phyloP scores from a whole-genome alignment of 2,329 filamentous ascomycete genomes.

The Diaporthe sp. region DNA sequence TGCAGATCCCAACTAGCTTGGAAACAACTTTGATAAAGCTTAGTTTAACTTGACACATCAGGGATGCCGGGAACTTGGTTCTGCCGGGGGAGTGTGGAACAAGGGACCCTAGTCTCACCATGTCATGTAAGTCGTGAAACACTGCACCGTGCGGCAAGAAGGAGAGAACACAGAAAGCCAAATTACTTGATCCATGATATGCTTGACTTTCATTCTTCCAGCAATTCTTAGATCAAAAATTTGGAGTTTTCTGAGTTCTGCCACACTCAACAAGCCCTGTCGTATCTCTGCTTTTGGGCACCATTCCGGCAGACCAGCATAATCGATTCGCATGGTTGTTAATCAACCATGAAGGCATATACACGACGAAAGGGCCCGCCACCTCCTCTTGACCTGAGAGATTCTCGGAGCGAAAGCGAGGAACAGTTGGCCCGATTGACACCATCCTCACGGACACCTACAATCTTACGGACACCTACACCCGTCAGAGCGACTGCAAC shows the following conservation, averaged over 20 bases:
- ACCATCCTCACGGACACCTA: not conserved
- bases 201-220: not conserved
- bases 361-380: not conserved
- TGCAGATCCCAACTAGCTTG: slow-evolving; percentile 6
- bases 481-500: not conserved
- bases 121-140: not conserved
- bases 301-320: not conserved
- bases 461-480: not conserved
- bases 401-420: not conserved
- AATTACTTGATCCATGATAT: not conserved
- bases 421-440: not conserved
- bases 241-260: too few relatives aligned
- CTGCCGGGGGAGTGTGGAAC: not conserved
- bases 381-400: not conserved
- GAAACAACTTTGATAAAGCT: slow-evolving; percentile 26
- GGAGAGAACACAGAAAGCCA: not conserved
- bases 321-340: not conserved
- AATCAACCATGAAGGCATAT: not conserved
- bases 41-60: not conserved
- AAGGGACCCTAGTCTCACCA: not conserved
- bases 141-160: not conserved
- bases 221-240: not conserved
- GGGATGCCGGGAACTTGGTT: not conserved
- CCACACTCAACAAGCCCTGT: not conserved
- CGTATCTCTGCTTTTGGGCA: not conserved